phyloP scores from a whole-genome alignment of 2,329 filamentous ascomycete genomes.

The Hypoxylon sp. region DNA sequence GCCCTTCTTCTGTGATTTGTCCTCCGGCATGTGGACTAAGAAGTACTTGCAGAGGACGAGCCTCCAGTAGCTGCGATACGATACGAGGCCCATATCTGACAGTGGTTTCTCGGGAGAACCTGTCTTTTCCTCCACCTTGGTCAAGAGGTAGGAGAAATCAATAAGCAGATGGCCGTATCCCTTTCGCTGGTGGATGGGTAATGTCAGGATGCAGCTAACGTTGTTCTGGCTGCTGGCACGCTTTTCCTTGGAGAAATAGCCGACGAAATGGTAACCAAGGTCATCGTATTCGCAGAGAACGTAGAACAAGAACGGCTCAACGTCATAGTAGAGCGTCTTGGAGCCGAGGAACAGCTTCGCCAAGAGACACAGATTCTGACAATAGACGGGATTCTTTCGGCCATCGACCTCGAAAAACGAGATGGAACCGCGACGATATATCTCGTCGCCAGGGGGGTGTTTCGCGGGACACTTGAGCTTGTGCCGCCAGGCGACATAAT shows the following conservation, averaged over 20 bases:
- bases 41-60: constrained; percentile 87
- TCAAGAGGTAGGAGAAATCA: constrained; percentile 97
- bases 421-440: constrained; percentile 88
- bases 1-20: constrained; percentile 53
- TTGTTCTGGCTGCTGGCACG: constrained; percentile 94
- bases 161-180: constrained; percentile 97
- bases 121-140: constrained; percentile 89
- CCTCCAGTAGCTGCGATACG: constrained; percentile 97
- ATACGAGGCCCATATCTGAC: constrained; percentile 97
- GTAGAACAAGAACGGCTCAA: constrained; percentile 96
- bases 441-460: constrained; percentile 96
- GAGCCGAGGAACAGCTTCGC: constrained; percentile 98
- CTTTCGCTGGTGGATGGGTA: constrained; percentile 96
- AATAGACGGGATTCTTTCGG: constrained; percentile 97
- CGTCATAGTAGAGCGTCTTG: constrained; percentile 97
- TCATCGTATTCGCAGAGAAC: constrained; percentile 95
- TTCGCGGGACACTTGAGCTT: constrained; percentile 97
- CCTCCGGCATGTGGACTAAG: constrained; percentile 60
- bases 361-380: constrained; percentile 93
- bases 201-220: constrained; percentile 93
- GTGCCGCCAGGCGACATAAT: constrained; percentile 97
- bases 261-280: constrained; percentile 92
- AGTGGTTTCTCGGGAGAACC: constrained; percentile 97
- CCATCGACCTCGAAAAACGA: constrained; percentile 98
- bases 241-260: constrained; percentile 99